Base-by-base conservation (phyloP, 805 yeast genomes). In the Phaffomyces antillensis region DNA sequence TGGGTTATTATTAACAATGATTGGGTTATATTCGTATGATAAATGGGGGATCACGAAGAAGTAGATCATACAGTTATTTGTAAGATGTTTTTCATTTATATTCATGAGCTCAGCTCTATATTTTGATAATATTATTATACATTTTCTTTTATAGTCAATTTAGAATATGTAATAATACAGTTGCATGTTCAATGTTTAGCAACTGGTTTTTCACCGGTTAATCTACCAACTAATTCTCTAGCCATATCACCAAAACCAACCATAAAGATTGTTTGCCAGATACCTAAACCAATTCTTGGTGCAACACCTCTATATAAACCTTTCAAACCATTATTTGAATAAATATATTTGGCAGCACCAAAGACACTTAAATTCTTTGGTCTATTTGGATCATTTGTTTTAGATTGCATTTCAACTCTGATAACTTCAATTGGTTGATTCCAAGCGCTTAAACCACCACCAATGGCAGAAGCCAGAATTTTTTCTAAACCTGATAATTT, bases 211-310 rank as follows among this genome's bases (percentile, higher is more conserved):
- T 79, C 79, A 42, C 86, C 86, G 6, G 86, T 79, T 48, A 81
- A 44, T 46, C 65, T 72, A 30, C 74, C 86, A 42, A 83, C 83
- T 45, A 73, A 71, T 45, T 82, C 88, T 64, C 79, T 83, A 31
- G 89, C 89, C 67, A 89, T 86, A 62, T 93, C 99, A 64, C 98
- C 99, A 54, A 93, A 80, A 12, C 96, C 96, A 48, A 91, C 98
- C 98, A 91, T 91, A 66, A 95, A 91, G 39, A 91, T 88, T 3
- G 98, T 91, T 73, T 93, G 99, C 97, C 98, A 93, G 51, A 91
- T 83, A 59, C 98, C 95, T 53, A 93, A 76, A 45, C 96, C 97
- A 55, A 93, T 79, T 75, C 99, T 85, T 56, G 99, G 98, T 15
- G 98, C 81, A 38, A 90, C 96, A 62, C 99, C 99, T 66, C 96